A percentile compares a stretch with the other conserved stretches of the same genome.
These are phyloP conservation scores for Boletus coccyginus DNA, from an alignment of 768 basidiomycete species.

Conservation along the genomic window DNA sequence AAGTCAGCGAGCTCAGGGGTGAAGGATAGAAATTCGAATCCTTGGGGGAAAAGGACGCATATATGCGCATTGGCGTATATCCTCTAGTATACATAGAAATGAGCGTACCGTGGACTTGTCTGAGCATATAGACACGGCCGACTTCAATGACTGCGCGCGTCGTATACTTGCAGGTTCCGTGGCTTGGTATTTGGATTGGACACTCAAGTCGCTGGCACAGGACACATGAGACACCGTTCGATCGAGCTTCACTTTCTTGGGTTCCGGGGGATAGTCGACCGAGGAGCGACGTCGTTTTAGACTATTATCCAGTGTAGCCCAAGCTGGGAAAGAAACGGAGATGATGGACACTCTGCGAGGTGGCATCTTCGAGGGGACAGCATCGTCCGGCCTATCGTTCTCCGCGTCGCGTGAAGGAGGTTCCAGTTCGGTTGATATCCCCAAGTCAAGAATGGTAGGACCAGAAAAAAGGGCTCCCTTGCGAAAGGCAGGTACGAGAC, in stretches of 20 bases:
- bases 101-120: conserved; percentile 8
- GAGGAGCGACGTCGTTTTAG: conserved; percentile 19
- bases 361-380: background rate
- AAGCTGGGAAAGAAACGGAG: background rate
- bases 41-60: conserved; percentile 9
- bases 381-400: background rate
- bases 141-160: conserved; percentile 38
- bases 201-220: background rate
- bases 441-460: background rate
- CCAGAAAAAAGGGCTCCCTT: background rate
- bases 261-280: background rate
- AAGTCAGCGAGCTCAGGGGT: background rate
- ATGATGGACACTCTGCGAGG: background rate
- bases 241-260: conserved; percentile 22
- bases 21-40: conserved; percentile 4
- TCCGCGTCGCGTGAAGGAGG: background rate
- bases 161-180: conserved; percentile 40
- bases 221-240: background rate
- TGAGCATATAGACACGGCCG: conserved; percentile 21
- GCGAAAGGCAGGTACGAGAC: background rate
- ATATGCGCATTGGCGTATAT: background rate
- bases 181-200: conserved; percentile 19
- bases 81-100: background rate
- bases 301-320: background rate
- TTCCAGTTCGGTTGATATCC: background rate